Evolutionary conservation across 2,329 filamentous ascomycete genomes (phyloP).

Genomic region (Westerdykella sp.): DNA sequence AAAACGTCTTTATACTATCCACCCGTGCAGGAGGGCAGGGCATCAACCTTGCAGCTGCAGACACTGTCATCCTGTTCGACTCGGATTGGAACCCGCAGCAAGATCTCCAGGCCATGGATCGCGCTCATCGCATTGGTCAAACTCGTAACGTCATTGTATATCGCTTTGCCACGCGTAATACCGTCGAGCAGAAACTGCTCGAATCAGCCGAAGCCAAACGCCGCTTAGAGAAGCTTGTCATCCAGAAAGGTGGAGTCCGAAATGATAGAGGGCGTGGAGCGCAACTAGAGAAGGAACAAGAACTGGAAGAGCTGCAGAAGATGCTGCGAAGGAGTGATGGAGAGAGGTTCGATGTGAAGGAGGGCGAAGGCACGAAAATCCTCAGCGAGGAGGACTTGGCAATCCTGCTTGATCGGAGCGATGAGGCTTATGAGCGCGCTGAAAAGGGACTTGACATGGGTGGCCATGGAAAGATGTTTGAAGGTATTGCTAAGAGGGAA

Average conservation of each 20-base stretch:
- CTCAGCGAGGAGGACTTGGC: slow-evolving; percentile 70
- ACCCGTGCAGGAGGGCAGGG: slow-evolving; percentile 91
- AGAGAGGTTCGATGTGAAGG: slow-evolving; percentile 53
- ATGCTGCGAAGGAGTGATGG: slow-evolving; percentile 59
- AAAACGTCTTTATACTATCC: slow-evolving; percentile 75
- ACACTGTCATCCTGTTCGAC: slow-evolving; percentile 90
- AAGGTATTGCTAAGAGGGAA: slow-evolving; percentile 72
- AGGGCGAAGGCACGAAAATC: slow-evolving; percentile 56
- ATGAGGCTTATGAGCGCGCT: slow-evolving; percentile 63
- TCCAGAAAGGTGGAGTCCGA: slow-evolving; percentile 71
- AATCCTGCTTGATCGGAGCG: slow-evolving; percentile 69
- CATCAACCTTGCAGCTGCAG: slow-evolving; percentile 86
- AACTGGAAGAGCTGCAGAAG: slow-evolving; percentile 44
- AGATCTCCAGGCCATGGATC: slow-evolving; percentile 92
- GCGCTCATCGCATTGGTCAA: slow-evolving; percentile 90
- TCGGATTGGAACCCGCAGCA: slow-evolving; percentile 94
- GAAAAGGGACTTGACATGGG: slow-evolving; percentile 72
- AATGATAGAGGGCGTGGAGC: slow-evolving; percentile 54
- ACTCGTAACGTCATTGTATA: slow-evolving; percentile 89
- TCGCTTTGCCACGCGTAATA: slow-evolving; percentile 85
- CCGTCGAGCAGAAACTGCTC: slow-evolving; percentile 82
- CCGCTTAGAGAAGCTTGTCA: slow-evolving; percentile 86
- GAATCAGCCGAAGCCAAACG: slow-evolving; percentile 88
- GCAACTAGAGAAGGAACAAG: slow-evolving; percentile 35
- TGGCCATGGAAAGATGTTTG: slow-evolving; percentile 54